Conservation (phyloP, 2,329 filamentous ascomycete genomes). For the Dothideomycetes sp. region DNA sequence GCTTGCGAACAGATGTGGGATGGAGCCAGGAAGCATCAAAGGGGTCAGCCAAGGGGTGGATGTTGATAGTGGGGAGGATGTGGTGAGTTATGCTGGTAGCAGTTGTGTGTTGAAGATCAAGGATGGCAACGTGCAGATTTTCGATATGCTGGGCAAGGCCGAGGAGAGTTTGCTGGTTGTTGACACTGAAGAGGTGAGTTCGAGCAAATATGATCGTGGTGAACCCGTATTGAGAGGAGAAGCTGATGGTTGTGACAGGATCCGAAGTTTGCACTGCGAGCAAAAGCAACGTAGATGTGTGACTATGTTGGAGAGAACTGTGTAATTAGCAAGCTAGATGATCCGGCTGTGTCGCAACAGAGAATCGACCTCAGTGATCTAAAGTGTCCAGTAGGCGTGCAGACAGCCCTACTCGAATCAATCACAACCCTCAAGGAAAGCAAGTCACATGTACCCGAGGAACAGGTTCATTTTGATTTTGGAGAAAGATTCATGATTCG, state of each 20-base stretch:
- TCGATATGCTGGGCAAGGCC: slow-evolving; percentile 59
- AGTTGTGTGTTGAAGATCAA: slow-evolving; percentile 59
- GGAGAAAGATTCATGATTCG: neutral
- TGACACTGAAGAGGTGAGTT: slow-evolving; percentile 41
- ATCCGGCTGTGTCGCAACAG: too few species aligned
- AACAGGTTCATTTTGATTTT: neutral
- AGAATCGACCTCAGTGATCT: too few species aligned
- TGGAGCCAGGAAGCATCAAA: slow-evolving; percentile 32
- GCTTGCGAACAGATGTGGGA: slow-evolving; percentile 59
- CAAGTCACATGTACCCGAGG: neutral
- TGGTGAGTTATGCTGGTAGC: slow-evolving; percentile 56
- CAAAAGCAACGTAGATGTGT: slow-evolving; percentile 4
- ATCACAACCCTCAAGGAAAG: too few species aligned
- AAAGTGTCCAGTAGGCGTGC: too few species aligned
- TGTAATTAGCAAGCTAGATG: too few species aligned
- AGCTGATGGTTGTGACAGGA: slow-evolving; percentile 1
- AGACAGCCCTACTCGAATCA: too few species aligned
- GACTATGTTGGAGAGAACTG: too few species aligned
- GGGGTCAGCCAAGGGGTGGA: slow-evolving; percentile 13
- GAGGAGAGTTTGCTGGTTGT: slow-evolving; percentile 59
- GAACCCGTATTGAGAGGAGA: neutral
- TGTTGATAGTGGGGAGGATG: slow-evolving; percentile 18
- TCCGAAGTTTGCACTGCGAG: slow-evolving; percentile 13
- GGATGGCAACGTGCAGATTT: slow-evolving; percentile 54
- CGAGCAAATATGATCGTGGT: too few species aligned